Conservation (phyloP, 2,329 filamentous ascomycete species). For the Colletotrichum siamense region DNA sequence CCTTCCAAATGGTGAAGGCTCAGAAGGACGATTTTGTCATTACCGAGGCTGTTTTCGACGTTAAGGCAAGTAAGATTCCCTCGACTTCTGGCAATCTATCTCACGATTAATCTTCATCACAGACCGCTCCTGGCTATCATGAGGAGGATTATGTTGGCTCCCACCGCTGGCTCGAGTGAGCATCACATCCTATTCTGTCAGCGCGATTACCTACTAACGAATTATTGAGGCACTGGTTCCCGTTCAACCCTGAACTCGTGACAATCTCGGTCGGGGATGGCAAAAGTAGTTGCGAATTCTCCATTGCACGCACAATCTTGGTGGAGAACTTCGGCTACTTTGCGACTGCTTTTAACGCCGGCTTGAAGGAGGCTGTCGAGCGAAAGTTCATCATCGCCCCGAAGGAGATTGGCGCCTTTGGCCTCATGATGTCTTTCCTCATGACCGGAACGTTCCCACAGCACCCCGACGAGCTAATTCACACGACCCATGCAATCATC, state of each 20-base stretch:
- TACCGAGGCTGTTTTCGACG: not conserved
- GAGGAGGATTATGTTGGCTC: not conserved
- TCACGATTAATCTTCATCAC: not conserved
- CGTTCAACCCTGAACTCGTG: not conserved
- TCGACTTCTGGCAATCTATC: not conserved
- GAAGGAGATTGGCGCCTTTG: not conserved
- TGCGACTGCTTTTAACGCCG: not conserved
- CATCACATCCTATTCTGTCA: not conserved
- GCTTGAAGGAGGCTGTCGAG: not conserved
- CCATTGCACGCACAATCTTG: not conserved
- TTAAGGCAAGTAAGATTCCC: not conserved
- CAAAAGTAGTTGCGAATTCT: not conserved
- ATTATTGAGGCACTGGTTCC: constrained; percentile 4
- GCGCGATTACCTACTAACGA: too few species aligned
- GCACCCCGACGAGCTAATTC: not conserved
- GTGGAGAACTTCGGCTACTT: not conserved
- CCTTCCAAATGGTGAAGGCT: not conserved
- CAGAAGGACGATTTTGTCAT: not conserved
- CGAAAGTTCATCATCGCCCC: not conserved
- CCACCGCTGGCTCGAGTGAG: constrained; percentile 6
- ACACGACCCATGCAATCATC: not conserved
- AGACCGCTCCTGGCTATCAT: not conserved
- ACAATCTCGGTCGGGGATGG: not conserved
- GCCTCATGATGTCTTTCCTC: constrained; percentile 2
- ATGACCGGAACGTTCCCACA: not conserved